These are phyloP conservation scores for Fusarium coffeatum DNA, from an alignment of 2,329 filamentous ascomycete species.

Conservation along the genomic window DNA sequence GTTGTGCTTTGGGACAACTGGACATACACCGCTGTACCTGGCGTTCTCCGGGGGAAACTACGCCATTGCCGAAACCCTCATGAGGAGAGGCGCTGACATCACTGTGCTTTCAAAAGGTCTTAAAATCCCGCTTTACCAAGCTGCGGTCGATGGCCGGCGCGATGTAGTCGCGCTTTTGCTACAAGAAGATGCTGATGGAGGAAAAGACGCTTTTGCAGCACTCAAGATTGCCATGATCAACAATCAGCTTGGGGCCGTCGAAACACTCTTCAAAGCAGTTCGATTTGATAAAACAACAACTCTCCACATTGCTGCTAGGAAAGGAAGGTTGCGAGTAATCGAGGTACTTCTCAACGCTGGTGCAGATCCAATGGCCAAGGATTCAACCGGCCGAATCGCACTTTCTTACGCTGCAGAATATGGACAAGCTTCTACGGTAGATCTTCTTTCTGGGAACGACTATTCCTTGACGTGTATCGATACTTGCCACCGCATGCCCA, in stretches of 20 bases:
- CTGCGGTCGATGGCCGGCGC: rapidly evolving
- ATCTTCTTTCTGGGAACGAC: background rate
- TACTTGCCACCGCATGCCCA: rapidly evolving
- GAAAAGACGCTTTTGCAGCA: rapidly evolving
- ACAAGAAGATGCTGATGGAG: rapidly evolving
- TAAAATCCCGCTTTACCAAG: background rate
- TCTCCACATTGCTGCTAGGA: no score
- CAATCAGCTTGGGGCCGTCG: rapidly evolving
- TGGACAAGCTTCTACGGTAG: no score
- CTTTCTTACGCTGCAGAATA: no score
- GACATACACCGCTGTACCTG: background rate
- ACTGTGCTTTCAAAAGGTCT: rapidly evolving
- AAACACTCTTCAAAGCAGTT: background rate
- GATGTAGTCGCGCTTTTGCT: background rate
- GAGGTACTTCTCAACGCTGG: rapidly evolving
- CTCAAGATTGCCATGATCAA: rapidly evolving
- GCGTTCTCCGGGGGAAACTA: background rate
- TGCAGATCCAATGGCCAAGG: no score
- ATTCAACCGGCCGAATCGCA: rapidly evolving
- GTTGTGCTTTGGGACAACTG: background rate
- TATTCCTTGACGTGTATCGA: rapidly evolving
- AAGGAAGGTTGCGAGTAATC: no score
- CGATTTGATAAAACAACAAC: no score
- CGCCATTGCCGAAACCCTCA: rapidly evolving
- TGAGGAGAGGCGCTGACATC: background rate